A percentile compares a stretch with the other conserved stretches of the same genome.
These are phyloP conservation scores for Mucor sp. DNA, from an alignment of 371 early-diverging fungal genomes.

Conservation along the genomic window DNA sequence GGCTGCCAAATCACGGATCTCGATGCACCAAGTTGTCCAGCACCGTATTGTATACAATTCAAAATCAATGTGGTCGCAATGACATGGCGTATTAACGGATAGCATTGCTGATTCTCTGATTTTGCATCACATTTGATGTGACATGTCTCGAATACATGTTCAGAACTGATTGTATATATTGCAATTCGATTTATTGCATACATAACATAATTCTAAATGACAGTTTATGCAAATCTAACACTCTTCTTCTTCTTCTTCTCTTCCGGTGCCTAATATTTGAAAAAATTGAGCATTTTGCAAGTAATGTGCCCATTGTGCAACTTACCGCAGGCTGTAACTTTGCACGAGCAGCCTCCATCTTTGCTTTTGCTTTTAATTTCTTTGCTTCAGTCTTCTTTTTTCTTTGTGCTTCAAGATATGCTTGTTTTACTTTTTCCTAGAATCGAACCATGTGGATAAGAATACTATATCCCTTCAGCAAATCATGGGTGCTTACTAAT, in stretches of 20 bases:
- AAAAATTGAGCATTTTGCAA: not conserved
- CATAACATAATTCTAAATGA: not conserved
- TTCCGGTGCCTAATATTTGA: constrained; percentile 8
- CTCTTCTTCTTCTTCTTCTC: constrained; percentile 21
- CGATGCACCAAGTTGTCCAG: no score
- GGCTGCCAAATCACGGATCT: no score
- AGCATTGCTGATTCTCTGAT: no score
- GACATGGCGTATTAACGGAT: no score
- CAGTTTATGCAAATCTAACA: constrained; percentile 22
- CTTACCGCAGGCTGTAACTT: constrained; percentile 11
- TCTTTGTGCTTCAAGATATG: constrained; percentile 18
- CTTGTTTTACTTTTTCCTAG: constrained; percentile 24
- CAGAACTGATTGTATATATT: no score
- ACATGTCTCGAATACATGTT: no score
- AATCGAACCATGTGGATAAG: no score
- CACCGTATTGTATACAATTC: no score
- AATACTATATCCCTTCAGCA: no score
- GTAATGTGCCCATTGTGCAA: not conserved
- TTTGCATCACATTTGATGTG: no score
- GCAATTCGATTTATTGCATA: no score
- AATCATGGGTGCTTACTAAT: constrained; percentile 9
- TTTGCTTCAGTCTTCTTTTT: constrained; percentile 23
- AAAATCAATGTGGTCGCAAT: no score
- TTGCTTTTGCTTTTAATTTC: constrained; percentile 19
- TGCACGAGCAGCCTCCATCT: constrained; percentile 10